These are phyloP conservation scores for Fusarium xylarioides DNA, from an alignment of 2,329 filamentous ascomycete genomes.

Conservation along the genomic window DNA sequence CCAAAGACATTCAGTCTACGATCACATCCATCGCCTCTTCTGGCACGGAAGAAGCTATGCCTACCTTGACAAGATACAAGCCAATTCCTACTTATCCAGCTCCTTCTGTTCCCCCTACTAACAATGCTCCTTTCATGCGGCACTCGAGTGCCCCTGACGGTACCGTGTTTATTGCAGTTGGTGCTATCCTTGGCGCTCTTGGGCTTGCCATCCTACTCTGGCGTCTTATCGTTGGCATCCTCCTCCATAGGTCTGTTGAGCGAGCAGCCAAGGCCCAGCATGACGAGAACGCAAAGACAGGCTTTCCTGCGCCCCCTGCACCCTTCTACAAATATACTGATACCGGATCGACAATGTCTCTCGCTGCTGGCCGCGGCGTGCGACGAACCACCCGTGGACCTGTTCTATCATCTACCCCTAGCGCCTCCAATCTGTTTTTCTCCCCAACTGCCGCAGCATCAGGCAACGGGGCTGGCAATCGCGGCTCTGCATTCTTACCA, in stretches of 20 bases:
- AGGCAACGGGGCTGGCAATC: constrained; percentile 68
- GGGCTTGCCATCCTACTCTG: constrained; percentile 84
- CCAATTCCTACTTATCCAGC: constrained; percentile 70
- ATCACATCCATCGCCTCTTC: constrained; percentile 27
- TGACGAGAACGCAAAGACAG: constrained; percentile 73
- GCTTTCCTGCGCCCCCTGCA: constrained; percentile 65
- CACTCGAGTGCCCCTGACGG: constrained; percentile 86
- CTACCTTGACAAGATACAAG: constrained; percentile 53
- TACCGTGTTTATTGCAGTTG: constrained; percentile 95
- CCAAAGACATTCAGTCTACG: constrained; percentile 14
- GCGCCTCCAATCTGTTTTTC: constrained; percentile 85
- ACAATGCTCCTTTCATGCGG: constrained; percentile 90
- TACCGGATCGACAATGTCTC: constrained; percentile 63
- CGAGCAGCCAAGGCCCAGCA: constrained; percentile 82
- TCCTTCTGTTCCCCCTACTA: constrained; percentile 81
- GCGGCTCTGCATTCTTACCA: constrained; percentile 84
- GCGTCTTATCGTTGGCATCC: constrained; percentile 88
- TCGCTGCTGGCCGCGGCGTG: constrained; percentile 59
- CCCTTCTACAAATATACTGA: constrained; percentile 73
- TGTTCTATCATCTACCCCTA: constrained; percentile 65
- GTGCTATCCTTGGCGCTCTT: constrained; percentile 85
- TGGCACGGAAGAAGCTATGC: constrained; percentile 46
- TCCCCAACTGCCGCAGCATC: constrained; percentile 84
- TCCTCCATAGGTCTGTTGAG: constrained; percentile 90
- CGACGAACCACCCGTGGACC: constrained; percentile 63